Conservation (phyloP, 2,329 filamentous ascomycete genomes). For the Ustulina deusta region DNA sequence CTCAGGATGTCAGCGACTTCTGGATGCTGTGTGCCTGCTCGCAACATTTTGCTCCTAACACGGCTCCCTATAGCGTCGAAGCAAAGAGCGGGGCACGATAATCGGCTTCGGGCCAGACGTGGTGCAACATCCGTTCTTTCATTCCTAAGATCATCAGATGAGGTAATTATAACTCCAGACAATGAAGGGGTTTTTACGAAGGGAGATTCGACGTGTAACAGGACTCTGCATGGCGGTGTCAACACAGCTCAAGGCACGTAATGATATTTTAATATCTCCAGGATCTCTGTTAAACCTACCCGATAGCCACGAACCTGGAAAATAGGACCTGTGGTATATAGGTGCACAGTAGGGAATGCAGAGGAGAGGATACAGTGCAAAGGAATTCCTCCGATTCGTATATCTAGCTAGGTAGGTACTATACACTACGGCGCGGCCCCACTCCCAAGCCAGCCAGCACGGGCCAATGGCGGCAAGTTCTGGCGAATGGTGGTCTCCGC, state of each 20-base stretch:
- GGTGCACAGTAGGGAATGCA: background rate
- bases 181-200: slow-evolving; percentile 15
- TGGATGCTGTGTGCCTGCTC: slow-evolving; percentile 12
- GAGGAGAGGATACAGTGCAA: background rate
- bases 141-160: slow-evolving; percentile 23
- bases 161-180: slow-evolving; percentile 31
- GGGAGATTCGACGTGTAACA: slow-evolving; percentile 2
- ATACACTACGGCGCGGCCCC: background rate
- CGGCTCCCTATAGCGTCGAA: background rate
- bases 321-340: background rate
- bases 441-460: background rate
- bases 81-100: slow-evolving; percentile 35
- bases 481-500: slow-evolving; percentile 22
- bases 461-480: slow-evolving; percentile 30
- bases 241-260: background rate
- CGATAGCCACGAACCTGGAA: too few relatives aligned
- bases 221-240: background rate
- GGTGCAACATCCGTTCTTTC: slow-evolving; percentile 31
- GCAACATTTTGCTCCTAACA: slow-evolving; percentile 15
- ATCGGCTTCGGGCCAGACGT: slow-evolving; percentile 27
- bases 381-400: slow-evolving; percentile 33
- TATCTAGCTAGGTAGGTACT: background rate
- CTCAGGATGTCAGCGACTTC: background rate
- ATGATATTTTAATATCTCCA: too few relatives aligned
- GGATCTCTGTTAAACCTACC: too few relatives aligned